Conservation (phyloP, 176 grass and related monocot species). For the Cenchrus fungigraminus region DNA sequence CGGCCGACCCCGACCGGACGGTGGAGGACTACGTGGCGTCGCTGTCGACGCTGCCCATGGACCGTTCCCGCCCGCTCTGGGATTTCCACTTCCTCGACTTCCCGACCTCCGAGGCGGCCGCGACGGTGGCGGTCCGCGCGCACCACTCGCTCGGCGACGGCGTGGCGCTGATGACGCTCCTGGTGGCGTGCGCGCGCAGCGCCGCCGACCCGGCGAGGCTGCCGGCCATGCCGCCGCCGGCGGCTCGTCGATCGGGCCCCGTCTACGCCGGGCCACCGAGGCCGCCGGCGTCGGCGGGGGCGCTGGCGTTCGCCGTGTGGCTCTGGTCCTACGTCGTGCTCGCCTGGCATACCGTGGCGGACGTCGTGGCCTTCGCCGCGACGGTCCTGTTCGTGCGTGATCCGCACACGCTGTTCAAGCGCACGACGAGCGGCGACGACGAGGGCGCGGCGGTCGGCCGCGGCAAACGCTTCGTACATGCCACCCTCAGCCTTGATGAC, state of each 20-base stretch:
- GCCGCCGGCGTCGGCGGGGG: constrained; percentile 33
- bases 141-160: constrained; percentile 95
- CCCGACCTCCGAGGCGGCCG: constrained; percentile 67
- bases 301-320: constrained; percentile 37
- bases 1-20: constrained; percentile 50
- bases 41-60: constrained; percentile 59
- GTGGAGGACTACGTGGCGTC: constrained; percentile 87
- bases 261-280: constrained; percentile 43
- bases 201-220: constrained; percentile 59
- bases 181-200: constrained; percentile 75
- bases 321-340: constrained; percentile 50
- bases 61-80: constrained; percentile 72
- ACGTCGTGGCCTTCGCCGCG: constrained; percentile 53
- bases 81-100: constrained; percentile 89
- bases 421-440: constrained; percentile 21
- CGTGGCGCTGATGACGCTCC: constrained; percentile 83
- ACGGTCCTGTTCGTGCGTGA: constrained; percentile 57
- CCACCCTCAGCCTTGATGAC: constrained; percentile 62
- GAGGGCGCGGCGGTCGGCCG: no score
- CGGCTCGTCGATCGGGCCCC: constrained; percentile 47
- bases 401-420: constrained; percentile 71
- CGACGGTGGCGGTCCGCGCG: constrained; percentile 62
- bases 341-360: constrained; percentile 71
- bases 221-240: constrained; percentile 52
- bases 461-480: constrained; percentile 67